phyloP scores from a whole-genome alignment of 1,284 basidiomycete species.

The Neolentinus lepideus region DNA sequence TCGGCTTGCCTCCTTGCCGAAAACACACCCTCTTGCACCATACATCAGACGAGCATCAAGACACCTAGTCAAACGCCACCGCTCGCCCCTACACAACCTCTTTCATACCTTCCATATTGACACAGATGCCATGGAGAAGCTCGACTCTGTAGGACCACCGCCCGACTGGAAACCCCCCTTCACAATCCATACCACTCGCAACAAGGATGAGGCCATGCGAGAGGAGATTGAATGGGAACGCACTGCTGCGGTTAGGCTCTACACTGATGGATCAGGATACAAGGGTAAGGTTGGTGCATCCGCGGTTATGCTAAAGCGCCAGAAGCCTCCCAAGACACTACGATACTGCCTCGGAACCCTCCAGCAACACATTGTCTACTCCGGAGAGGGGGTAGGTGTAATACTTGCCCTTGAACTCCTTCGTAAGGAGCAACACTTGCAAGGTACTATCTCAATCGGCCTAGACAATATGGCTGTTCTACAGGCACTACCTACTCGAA shows the following conservation, averaged over 20 bases:
- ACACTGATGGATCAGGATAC: slow-evolving; percentile 13
- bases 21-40: slow-evolving; percentile 22
- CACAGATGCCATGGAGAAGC: slow-evolving; percentile 9
- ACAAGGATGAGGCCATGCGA: slow-evolving; percentile 7
- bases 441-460: background rate
- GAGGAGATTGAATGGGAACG: slow-evolving; percentile 4
- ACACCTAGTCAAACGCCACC: slow-evolving; percentile 10
- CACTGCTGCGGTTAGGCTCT: slow-evolving; percentile 5
- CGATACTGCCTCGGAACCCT: slow-evolving; percentile 13
- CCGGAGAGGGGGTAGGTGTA: slow-evolving; percentile 18
- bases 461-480: background rate
- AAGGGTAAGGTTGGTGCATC: slow-evolving; percentile 20
- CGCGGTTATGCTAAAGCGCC: slow-evolving; percentile 16
- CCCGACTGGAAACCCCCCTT: slow-evolving; percentile 9
- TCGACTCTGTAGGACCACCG: slow-evolving; percentile 7
- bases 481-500: background rate
- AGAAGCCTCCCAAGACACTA: background rate
- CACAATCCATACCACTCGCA: background rate
- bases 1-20: slow-evolving; percentile 23
- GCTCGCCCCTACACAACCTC: slow-evolving; percentile 15
- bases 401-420: slow-evolving; percentile 14
- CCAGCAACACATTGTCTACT: slow-evolving; percentile 17
- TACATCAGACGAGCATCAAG: slow-evolving; percentile 8
- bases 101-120: slow-evolving; percentile 10
- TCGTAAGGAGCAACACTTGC: background rate